Conservation (phyloP, 1,284 basidiomycete species). For the Austroboletus niveus region DNA sequence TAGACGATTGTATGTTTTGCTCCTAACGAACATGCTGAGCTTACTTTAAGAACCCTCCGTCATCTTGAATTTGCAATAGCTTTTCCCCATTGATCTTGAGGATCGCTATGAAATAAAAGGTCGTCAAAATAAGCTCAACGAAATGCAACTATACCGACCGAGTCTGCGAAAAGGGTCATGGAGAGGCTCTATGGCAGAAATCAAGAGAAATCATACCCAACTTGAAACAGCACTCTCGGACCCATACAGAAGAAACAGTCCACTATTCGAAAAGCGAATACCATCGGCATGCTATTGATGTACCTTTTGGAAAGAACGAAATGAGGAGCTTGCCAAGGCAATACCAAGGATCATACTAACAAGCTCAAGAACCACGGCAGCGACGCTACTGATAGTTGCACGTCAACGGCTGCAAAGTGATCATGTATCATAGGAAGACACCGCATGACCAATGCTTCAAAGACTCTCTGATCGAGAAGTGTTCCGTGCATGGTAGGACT, state of each 20-base stretch:
- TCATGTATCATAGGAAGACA: conserved; percentile 93
- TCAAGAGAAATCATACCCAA: conserved; percentile 62
- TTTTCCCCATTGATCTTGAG: conserved; percentile 98
- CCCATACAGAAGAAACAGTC: conserved; percentile 99
- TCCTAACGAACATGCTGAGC: conserved; percentile 16
- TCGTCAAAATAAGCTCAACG: conserved; percentile 1
- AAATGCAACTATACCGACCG: conserved; percentile 35
- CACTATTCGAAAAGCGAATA: conserved; percentile 97
- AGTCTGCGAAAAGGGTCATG: conserved; percentile 34
- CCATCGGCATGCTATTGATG: conserved; percentile 99
- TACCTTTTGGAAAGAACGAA: conserved; percentile 49
- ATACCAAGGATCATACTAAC: conserved; percentile 42
- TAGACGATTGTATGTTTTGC: neutral
- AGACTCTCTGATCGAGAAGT: conserved; percentile 95
- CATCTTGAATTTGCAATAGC: conserved; percentile 93
- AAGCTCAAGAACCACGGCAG: conserved; percentile 97
- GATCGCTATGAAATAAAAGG: conserved; percentile 58
- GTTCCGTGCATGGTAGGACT: conserved; percentile 99
- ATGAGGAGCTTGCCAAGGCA: neutral
- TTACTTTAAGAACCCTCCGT: conserved; percentile 94
- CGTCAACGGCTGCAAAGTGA: conserved; percentile 89
- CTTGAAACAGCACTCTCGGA: conserved; percentile 96
- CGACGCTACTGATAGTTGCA: conserved; percentile 95
- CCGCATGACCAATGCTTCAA: conserved; percentile 92
- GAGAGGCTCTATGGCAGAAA: neutral